Conservation (phyloP, 352 stramenopile genomes). For the Phytophthora quininea region DNA sequence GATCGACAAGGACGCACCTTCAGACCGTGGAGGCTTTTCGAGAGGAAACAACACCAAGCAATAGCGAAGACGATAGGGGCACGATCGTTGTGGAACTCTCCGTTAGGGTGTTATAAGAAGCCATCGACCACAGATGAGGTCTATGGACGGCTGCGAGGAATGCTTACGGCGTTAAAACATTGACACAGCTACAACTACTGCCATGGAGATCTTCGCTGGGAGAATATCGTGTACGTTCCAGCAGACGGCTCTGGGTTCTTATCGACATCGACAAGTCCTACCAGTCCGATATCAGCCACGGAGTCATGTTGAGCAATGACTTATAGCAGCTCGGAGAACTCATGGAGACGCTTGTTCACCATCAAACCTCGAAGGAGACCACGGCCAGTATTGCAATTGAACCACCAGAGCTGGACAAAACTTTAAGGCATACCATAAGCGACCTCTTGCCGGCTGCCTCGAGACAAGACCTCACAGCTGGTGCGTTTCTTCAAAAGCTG, state of each 20-base stretch:
- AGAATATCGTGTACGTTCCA: slow-evolving; percentile 28
- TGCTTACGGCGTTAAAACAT: slow-evolving; percentile 18
- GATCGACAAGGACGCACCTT: background rate
- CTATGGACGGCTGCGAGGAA: slow-evolving; percentile 14
- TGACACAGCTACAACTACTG: slow-evolving; percentile 23
- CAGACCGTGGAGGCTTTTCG: background rate
- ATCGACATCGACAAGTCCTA: slow-evolving; percentile 28
- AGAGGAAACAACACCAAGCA: background rate
- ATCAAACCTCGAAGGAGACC: too few relatives aligned
- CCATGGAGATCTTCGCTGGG: slow-evolving; percentile 21
- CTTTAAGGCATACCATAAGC: too few relatives aligned
- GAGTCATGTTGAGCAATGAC: slow-evolving; percentile 19
- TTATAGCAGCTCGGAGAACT: slow-evolving; percentile 20
- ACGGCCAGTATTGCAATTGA: too few relatives aligned
- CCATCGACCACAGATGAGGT: slow-evolving; percentile 8
- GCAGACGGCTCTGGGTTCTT: slow-evolving; percentile 13
- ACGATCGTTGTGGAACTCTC: background rate
- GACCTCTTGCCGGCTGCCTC: too few relatives aligned
- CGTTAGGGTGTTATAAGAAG: background rate
- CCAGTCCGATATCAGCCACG: slow-evolving; percentile 8
- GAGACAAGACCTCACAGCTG: too few relatives aligned
- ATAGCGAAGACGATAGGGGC: background rate
- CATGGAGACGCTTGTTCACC: too few relatives aligned
- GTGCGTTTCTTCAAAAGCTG: too few relatives aligned
- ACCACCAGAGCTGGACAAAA: too few relatives aligned